Evolutionary conservation across 805 yeast genomes (phyloP), one percentile per base, ranked within the genome.

Genomic region (Ogataea ganodermae): DNA sequence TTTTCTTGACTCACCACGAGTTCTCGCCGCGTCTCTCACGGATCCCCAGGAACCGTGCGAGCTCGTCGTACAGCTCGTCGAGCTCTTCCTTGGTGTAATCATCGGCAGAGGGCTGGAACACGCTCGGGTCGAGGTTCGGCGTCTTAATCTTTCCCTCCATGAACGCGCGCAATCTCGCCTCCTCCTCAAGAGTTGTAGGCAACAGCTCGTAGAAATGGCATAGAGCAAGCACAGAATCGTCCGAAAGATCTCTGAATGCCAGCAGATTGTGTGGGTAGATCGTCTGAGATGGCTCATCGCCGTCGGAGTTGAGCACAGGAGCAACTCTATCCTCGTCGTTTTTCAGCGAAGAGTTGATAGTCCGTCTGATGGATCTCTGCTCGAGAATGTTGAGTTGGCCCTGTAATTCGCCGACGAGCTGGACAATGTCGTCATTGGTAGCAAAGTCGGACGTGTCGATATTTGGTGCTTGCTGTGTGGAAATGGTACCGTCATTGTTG

Each of bases 391-490:
- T 91, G 59, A 91, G 74, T 67, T 91, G 97, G 7, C 88, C 87
- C 67, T 91, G 97, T 46, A 91, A 70, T 65, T 91, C 98, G 9
- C 88, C 89, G 12, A 90, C 97, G 38, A 91, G 72, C 61, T 89
- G 92, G 3, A 86, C 86, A 10, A 91, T 69, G 61, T 92, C 98
- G 48, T 87, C 95, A 55, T 88, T 85, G 3, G 92, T 81, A 30
- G 83, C 88, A 53, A 75, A 83, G 52, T 84, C 89, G 3, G 76
- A 63, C 1, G 80, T 62, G 49, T 80, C 84, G 43, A 59, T 45
- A n/a, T 40, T 40, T 7, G 43, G 27, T 2, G 40, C 21, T 4
- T 33, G 40, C 10, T 32, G 49, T 16, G 22, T 37, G 14, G 45
- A 18, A 1, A 42, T 23, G 6, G 48, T 33, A 3, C 59, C 58